A percentile compares a stretch with the other conserved stretches of the same genome.
Evolutionary conservation across 129 eudicot species (phyloP).

Genomic region (Smallanthus sonchifolius): DNA sequence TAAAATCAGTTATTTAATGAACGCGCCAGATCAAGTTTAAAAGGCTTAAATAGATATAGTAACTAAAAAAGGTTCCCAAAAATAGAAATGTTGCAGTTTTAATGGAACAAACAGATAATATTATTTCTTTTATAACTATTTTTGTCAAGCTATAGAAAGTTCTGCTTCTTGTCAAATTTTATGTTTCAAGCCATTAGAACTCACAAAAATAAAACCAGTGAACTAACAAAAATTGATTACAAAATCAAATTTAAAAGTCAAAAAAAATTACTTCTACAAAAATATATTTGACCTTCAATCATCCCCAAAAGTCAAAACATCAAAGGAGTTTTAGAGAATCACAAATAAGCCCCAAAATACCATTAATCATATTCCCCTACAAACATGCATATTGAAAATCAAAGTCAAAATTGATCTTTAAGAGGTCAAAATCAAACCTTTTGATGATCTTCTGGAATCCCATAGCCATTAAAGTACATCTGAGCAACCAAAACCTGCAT

Average conservation of each 20-base stretch:
- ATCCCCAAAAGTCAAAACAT: conserved; percentile 20
- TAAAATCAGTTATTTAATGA: no score
- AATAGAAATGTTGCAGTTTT: neutral
- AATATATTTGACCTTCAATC: conserved; percentile 7
- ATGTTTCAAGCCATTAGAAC: conserved; percentile 12
- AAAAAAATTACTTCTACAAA: conserved; percentile 11
- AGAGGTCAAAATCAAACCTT: conserved; percentile 39
- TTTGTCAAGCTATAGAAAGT: neutral
- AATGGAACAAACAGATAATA: neutral
- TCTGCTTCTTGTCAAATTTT: neutral
- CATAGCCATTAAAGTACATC: conserved; percentile 76
- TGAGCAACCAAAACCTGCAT: conserved; percentile 75
- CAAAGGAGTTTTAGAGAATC: neutral
- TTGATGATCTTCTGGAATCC: conserved; percentile 61
- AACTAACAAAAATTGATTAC: neutral
- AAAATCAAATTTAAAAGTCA: neutral
- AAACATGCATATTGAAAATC: conserved; percentile 5
- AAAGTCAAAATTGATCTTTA: conserved; percentile 1
- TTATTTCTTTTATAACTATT: neutral
- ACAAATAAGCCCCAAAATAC: conserved; percentile 12
- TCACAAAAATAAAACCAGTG: neutral
- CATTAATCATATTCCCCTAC: conserved; percentile 7
- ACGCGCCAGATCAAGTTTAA: no score
- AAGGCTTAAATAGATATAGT: neutral
- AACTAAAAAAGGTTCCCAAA: neutral